These are phyloP conservation scores for Pseudovirgaria hyperparasitica DNA, from an alignment of 2,329 filamentous ascomycete genomes.

Conservation along the genomic window DNA sequence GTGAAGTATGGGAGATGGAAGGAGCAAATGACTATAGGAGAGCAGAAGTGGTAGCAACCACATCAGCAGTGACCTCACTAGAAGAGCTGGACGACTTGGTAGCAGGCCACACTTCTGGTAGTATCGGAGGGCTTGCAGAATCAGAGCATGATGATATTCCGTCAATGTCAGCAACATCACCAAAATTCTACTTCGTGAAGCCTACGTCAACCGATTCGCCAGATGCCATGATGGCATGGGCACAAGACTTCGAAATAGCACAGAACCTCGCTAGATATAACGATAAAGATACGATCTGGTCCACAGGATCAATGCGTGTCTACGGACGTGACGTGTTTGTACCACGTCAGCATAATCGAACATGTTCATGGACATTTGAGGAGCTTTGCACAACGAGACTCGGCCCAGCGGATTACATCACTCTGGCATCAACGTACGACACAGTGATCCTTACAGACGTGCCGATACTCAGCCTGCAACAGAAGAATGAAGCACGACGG, in stretches of 20 bases:
- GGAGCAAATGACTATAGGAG: slow-evolving; percentile 57
- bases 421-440: slow-evolving; percentile 66
- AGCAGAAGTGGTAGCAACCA: slow-evolving; percentile 23
- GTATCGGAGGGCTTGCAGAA: not conserved
- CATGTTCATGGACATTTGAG: slow-evolving; percentile 53
- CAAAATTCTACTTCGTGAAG: slow-evolving; percentile 23
- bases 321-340: slow-evolving; percentile 54
- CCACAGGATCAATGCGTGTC: slow-evolving; percentile 29
- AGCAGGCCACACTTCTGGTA: too few species aligned
- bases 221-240: slow-evolving; percentile 2
- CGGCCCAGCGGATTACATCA: slow-evolving; percentile 73
- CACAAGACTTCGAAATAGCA: slow-evolving; percentile 1
- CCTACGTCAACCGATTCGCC: slow-evolving; percentile 11
- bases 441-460: slow-evolving; percentile 62
- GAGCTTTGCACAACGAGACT: slow-evolving; percentile 51
- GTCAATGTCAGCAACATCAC: too few species aligned
- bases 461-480: slow-evolving; percentile 51
- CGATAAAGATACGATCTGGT: too few species aligned
- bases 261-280: too few species aligned
- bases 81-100: too few species aligned
- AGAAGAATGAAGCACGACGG: slow-evolving; percentile 70
- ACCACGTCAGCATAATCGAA: slow-evolving; percentile 43
- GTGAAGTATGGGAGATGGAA: slow-evolving; percentile 77
- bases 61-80: too few species aligned
- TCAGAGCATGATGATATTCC: not conserved